Evolutionary conservation across 179 eudicot genomes (phyloP), one percentile per base, ranked within the genome.

Genomic region (Spinacia oleracea): DNA sequence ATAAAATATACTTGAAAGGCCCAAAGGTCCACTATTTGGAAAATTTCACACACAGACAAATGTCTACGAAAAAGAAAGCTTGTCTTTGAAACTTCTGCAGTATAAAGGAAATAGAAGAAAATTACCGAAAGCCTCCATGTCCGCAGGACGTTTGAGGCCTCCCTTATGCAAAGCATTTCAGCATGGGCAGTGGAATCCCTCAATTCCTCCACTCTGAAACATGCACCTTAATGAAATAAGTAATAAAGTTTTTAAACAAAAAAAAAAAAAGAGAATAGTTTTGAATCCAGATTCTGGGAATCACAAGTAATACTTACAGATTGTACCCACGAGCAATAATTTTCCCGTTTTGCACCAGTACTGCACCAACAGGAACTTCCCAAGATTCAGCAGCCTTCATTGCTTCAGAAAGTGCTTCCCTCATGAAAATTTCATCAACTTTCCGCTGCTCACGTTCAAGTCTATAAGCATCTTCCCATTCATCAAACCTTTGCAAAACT

Each of bases 311-410:
- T 59, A 62, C 98, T 88, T 84, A 96, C 99, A 93, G 82, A 83
- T 96, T 96, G 87, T 78, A 90, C 14, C 98, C 99, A 35, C 97
- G 97, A 83, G 98, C 98, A 84, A 93, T 88, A 62, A 96, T 86
- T 79, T 90, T 90, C 50, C 97, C 98, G 76, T 87, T 82, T 50
- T 89, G 96, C 80, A 93, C 98, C 84, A 96, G 87, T 53, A 93
- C 93, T 76, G 99, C 99, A 59, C 99, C 99, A 78, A 96, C 91
- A 68, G 99, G 99, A 70, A 96, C 99, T 87, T 96, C 99, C 99
- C 99, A 96, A 48, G 78, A 78, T 85, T 96, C 99, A 83, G 91
- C 96, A 85, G 98, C 98, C 82, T 88, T 93, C 64, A 82, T 87
- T 43, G 99, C 98, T 88, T 96, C 99, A 80, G 88, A 63, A 58